phyloP scores from a whole-genome alignment of 2,329 filamentous ascomycete genomes.

The Nothophoma quercina region DNA sequence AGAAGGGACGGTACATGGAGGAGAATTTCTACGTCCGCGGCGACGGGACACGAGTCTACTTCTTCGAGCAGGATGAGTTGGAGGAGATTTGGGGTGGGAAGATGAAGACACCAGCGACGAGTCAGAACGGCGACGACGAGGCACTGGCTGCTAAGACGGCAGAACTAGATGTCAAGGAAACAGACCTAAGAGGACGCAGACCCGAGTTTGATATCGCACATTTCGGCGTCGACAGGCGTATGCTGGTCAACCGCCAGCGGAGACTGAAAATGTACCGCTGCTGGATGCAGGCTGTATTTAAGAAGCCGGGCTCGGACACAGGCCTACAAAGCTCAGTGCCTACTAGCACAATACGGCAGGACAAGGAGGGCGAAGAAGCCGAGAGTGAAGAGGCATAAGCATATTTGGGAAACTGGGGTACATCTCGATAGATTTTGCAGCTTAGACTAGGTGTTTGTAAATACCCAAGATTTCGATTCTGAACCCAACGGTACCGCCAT shows the following conservation, averaged over 20 bases:
- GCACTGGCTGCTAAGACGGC: background rate
- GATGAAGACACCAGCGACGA: background rate
- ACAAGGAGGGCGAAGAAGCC: constrained; percentile 23
- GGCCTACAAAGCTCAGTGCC: constrained; percentile 41
- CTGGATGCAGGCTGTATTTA: constrained; percentile 88
- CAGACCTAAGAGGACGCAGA: constrained; percentile 15
- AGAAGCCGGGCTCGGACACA: constrained; percentile 58
- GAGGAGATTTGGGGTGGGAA: constrained; percentile 75
- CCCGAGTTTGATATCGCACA: constrained; percentile 72
- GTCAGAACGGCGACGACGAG: background rate
- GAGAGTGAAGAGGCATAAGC: constrained; percentile 10
- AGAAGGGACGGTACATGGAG: constrained; percentile 90
- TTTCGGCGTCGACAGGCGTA: constrained; percentile 82
- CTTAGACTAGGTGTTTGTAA: background rate
- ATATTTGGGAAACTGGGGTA: too few relatives aligned
- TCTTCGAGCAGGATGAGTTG: constrained; percentile 89
- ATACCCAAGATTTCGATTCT: constrained; percentile 1
- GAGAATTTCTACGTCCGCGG: constrained; percentile 98
- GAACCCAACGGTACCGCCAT: background rate
- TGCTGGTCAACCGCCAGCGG: constrained; percentile 89
- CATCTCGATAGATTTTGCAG: too few relatives aligned
- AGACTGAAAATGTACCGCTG: constrained; percentile 98
- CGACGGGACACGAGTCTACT: constrained; percentile 95
- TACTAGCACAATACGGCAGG: constrained; percentile 45
- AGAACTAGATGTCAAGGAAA: background rate